Conservation (phyloP, 805 yeast species). For the Candida manassasensis region DNA sequence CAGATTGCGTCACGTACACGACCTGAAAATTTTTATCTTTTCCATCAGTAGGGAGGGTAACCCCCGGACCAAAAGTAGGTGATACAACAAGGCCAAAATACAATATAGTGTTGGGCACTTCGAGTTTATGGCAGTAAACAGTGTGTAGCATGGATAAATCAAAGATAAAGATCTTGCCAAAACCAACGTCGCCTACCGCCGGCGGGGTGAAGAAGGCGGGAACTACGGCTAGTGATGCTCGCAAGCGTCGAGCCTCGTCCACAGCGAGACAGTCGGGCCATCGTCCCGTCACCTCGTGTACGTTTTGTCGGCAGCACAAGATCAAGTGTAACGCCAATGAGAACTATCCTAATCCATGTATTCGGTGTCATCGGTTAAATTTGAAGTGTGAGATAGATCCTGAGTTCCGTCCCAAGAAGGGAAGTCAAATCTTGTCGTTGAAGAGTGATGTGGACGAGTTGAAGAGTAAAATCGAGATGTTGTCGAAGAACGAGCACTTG, state of each 20-base stretch:
- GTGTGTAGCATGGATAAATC: conserved; percentile 28
- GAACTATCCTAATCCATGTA: conserved; percentile 75
- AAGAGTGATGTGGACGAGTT: conserved; percentile 82
- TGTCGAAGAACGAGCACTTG: conserved; percentile 59
- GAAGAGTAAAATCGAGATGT: conserved; percentile 63
- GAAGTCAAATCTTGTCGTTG: conserved; percentile 80
- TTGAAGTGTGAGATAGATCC: conserved; percentile 87
- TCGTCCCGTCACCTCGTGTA: conserved; percentile 88
- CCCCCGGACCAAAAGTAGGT: background rate
- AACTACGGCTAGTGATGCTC: conserved; percentile 1
- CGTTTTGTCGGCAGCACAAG: conserved; percentile 92
- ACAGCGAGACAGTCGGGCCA: conserved; percentile 41
- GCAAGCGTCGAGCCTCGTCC: conserved; percentile 8
- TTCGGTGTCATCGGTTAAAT: conserved; percentile 76
- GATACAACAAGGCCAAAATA: too few species aligned
- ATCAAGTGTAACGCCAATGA: conserved; percentile 90
- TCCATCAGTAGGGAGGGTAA: conserved; percentile 16
- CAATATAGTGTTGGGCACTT: too few species aligned
- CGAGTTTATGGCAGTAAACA: too few species aligned
- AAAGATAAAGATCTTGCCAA: conserved; percentile 39
- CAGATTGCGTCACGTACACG: conserved; percentile 1
- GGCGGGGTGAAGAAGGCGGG: background rate
- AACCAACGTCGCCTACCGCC: conserved; percentile 25
- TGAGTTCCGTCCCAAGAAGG: conserved; percentile 84
- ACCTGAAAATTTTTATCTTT: conserved; percentile 23